A percentile compares a stretch with the other conserved stretches of the same genome.
Conservation (phyloP, 768 basidiomycete species). For the Psilocybe cyanescens region DNA sequence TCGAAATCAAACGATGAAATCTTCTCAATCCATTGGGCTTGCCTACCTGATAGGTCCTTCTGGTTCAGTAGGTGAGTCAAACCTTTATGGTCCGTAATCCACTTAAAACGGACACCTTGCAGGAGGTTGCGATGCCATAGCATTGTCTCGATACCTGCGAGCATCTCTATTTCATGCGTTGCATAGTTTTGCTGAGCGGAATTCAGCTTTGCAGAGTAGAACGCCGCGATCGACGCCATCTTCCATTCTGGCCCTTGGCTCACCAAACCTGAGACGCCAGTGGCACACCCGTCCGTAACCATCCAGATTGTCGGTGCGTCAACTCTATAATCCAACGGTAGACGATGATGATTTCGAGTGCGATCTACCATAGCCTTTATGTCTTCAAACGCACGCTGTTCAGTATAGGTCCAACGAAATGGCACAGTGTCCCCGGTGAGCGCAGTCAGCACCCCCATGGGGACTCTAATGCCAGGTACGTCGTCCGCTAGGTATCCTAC, state of each 20-base stretch:
- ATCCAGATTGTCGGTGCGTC: conserved; percentile 23
- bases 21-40: too few relatives aligned
- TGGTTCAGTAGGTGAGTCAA: conserved; percentile 21
- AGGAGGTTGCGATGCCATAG: conserved; percentile 26
- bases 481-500: too few relatives aligned
- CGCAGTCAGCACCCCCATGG: too few relatives aligned
- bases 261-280: conserved; percentile 28
- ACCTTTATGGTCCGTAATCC: not conserved
- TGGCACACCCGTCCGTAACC: conserved; percentile 29
- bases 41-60: conserved; percentile 3
- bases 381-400: too few relatives aligned
- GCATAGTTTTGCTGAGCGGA: conserved; percentile 37
- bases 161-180: conserved; percentile 37
- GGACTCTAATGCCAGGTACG: too few relatives aligned
- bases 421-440: too few relatives aligned
- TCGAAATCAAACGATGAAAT: too few relatives aligned
- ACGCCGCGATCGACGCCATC: conserved; percentile 24
- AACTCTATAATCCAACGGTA: conserved; percentile 11
- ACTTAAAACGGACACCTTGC: conserved; percentile 27
- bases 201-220: conserved; percentile 37
- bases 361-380: too few relatives aligned
- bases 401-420: too few relatives aligned
- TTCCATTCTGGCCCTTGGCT: conserved; percentile 24
- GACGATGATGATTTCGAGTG: conserved; percentile 17
- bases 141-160: conserved; percentile 35